Evolutionary conservation across 768 basidiomycete species (phyloP), one percentile per base, ranked within the genome.

Genomic region (Russula dissimulans): DNA sequence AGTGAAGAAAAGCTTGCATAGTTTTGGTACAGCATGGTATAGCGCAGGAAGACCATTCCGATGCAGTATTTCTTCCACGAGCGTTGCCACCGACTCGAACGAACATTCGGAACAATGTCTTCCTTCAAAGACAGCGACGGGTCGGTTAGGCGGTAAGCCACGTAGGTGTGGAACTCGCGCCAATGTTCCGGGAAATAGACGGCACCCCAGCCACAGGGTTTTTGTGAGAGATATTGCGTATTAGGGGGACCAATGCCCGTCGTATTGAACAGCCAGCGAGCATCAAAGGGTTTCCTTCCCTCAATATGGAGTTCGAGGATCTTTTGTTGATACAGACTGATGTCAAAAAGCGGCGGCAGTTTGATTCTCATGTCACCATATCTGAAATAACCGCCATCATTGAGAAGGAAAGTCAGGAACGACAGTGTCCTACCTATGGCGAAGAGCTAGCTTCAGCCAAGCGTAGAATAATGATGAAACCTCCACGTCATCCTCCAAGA

Each of bases 51-150:
- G 44, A 82, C 83, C 56, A 93, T 77, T 71, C 94, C 91, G 71
- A 92, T 92, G 70, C 92, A 90, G 72, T 86, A 92, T 62, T 85
- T 85, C 71, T 94, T 94, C 91, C 91, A 94, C 7, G 88, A 91
- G 52, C 78, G 78, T 14, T 78, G 77, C 92, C 91, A 94, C 36
- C 76, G 73, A 74, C 89, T 93, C 36, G 89, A 92, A 46, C 90
- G 84, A 22, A 91, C 82, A 31, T 80, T 73, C 0, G 87, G 89
- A 31, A 93, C 89, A 65, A 93, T 75, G 45, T 74, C 62, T 46
- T 68, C 68, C 26, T 74, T 73, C 57, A 80, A 41, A 5, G 69
- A 61, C 46, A 74, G 65, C 22, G 68, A 73, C 45, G 74, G 68
- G 60, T 79, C 58, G 61, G 70, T 47, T n/a, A 91, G 79, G 31